These are phyloP conservation scores for Haplosporangium sp. DNA, from an alignment of 371 early-diverging fungal genomes.

Conservation along the genomic window DNA sequence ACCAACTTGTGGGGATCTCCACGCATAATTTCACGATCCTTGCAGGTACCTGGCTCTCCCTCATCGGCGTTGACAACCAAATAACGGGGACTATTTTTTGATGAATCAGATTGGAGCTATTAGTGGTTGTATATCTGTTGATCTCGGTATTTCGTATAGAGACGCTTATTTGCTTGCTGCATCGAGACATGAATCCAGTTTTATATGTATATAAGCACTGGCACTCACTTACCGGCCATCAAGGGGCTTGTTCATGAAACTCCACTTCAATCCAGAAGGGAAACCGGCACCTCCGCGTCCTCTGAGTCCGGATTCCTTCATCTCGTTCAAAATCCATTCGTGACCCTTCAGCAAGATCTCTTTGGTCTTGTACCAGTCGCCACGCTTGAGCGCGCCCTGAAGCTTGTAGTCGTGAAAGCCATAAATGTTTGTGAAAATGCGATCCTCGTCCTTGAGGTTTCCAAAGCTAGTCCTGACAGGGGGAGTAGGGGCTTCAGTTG, in stretches of 20 bases:
- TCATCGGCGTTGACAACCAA: slow-evolving; percentile 98
- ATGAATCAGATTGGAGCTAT: background rate
- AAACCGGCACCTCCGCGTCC: slow-evolving; percentile 99
- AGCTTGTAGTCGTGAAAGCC: slow-evolving; percentile 91
- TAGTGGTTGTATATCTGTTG: background rate
- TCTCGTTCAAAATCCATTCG: slow-evolving; percentile 97
- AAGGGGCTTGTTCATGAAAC: slow-evolving; percentile 97
- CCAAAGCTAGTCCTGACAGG: slow-evolving; percentile 72
- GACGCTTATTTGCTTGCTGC: background rate
- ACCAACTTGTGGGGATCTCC: slow-evolving; percentile 98
- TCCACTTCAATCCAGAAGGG: slow-evolving; percentile 98
- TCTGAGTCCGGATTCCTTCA: slow-evolving; percentile 95
- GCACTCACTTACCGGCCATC: slow-evolving; percentile 73
- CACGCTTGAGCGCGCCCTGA: slow-evolving; percentile 91
- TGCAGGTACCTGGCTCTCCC: slow-evolving; percentile 97
- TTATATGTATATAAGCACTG: background rate
- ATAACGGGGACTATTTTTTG: slow-evolving; percentile 82
- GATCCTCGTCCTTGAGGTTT: slow-evolving; percentile 89
- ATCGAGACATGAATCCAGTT: background rate
- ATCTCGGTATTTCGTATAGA: too few species aligned
- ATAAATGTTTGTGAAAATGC: slow-evolving; percentile 98
- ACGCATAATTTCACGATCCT: slow-evolving; percentile 98
- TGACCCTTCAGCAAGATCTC: slow-evolving; percentile 96
- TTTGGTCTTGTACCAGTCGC: slow-evolving; percentile 99
- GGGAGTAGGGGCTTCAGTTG: slow-evolving; percentile 55